Conservation (phyloP, 176 grass and related monocot species). For the Oryza meyeriana region DNA sequence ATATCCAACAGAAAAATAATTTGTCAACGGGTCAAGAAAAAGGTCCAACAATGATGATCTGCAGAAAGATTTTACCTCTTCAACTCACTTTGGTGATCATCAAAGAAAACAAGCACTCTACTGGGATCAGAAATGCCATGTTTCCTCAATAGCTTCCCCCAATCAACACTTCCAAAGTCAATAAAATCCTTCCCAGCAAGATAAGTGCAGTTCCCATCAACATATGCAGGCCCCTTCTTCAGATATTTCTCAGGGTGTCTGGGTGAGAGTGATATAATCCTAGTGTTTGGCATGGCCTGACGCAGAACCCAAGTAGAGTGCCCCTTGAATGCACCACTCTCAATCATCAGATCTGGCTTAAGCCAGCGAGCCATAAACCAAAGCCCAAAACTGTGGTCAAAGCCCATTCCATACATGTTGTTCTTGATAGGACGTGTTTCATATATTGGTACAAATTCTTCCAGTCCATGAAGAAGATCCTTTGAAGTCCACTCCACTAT, state of each 20-base stretch:
- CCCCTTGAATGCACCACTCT: conserved; percentile 92
- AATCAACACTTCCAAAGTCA: conserved; percentile 81
- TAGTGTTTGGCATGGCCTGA: conserved; percentile 70
- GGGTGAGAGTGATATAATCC: conserved; percentile 78
- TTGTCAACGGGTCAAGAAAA: neutral
- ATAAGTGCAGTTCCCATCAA: conserved; percentile 91
- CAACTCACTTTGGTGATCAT: conserved; percentile 91
- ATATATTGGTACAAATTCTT: conserved; percentile 88
- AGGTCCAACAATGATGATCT: neutral
- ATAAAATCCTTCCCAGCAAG: conserved; percentile 80
- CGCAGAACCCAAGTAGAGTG: conserved; percentile 89
- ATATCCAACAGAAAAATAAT: neutral
- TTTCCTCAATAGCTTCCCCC: conserved; percentile 59
- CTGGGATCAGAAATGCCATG: conserved; percentile 76
- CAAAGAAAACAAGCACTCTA: conserved; percentile 87
- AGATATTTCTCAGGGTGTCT: conserved; percentile 85
- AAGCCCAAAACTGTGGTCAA: conserved; percentile 93
- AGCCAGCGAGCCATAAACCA: conserved; percentile 94
- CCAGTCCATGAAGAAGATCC: conserved; percentile 70
- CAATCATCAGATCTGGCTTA: conserved; percentile 87
- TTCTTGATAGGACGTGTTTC: conserved; percentile 86
- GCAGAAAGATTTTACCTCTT: conserved; percentile 50
- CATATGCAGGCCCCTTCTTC: conserved; percentile 90
- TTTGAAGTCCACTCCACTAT: conserved; percentile 63
- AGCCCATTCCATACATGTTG: conserved; percentile 88